A percentile compares a stretch with the other conserved stretches of the same genome.
These are phyloP conservation scores for Stentor coeruleus DNA, from an alignment of 73 alveolate species.

Conservation along the genomic window DNA sequence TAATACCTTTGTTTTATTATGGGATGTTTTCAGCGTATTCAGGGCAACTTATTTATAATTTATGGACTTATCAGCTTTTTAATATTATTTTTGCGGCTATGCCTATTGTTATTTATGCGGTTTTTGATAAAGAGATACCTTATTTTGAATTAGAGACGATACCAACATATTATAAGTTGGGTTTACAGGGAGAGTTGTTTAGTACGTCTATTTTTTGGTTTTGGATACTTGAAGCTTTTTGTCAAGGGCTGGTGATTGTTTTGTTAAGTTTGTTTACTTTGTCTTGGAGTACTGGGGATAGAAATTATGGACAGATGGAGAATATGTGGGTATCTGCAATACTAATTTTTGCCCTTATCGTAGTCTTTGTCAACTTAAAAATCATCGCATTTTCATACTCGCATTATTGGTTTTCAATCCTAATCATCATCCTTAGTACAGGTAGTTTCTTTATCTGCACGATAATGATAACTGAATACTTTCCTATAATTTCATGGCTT, in stretches of 20 bases:
- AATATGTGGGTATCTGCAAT: not conserved
- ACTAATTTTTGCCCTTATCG: not conserved
- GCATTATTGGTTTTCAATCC: not conserved
- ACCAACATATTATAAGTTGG: constrained; percentile 22
- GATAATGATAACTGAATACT: not conserved
- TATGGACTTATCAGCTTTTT: constrained; percentile 48
- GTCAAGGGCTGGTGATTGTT: constrained; percentile 23
- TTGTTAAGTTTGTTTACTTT: constrained; percentile 32
- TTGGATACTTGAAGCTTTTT: constrained; percentile 2
- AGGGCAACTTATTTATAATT: constrained; percentile 55
- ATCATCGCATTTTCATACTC: not conserved
- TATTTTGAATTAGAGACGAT: not conserved
- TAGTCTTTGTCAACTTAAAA: not conserved
- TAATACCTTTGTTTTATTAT: constrained; percentile 64
- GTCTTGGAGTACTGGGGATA: not conserved
- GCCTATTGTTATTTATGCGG: constrained; percentile 73
- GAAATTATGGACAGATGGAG: constrained; percentile 1
- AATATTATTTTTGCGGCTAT: constrained; percentile 69
- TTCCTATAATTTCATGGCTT: not conserved
- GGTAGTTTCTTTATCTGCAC: not conserved
- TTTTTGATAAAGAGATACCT: constrained; percentile 50
- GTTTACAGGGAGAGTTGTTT: constrained; percentile 25
- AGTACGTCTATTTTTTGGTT: not conserved
- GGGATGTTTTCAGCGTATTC: constrained; percentile 59
- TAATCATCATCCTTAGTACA: not conserved